Evolutionary conservation across 2,329 filamentous ascomycete species (phyloP), one percentile per base, ranked within the genome.

Genomic region (Cytospora piceae): DNA sequence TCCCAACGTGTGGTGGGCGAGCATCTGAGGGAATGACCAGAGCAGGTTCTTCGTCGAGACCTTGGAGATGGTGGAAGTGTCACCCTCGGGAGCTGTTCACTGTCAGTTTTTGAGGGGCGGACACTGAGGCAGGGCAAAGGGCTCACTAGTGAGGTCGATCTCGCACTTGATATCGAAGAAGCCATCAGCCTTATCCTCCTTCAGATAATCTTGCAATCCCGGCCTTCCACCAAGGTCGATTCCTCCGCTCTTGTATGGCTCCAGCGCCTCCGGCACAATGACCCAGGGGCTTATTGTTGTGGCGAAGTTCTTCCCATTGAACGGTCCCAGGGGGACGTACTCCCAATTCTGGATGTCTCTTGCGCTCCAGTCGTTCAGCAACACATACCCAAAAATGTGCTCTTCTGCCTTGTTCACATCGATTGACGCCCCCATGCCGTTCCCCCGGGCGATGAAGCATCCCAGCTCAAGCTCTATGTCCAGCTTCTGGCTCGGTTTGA

Each of bases 361-460:
- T 5, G 92, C 92, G 63, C 89, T 92, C 92, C 92, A 96, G 77
- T 96, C 92, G 71, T 96, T 96, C 82, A 96, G 85, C 65, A 96
- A 77, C 0, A 95, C 92, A 31, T 92, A 82, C 17, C 92, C 92
- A 73, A 95, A 95, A 32, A 96, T 82, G 71, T 88, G 83, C 22
- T 91, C 84, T 20, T 68, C 66, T 0, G 92, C 92, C 54, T 89
- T 79, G 3, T 80, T 77, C 27, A 94, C 84, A 0, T 81, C 77
- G 24, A 95, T 82, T 0, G 87, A 83, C 62, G 84, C 78, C 8
- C 91, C 91, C 72, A 92, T 80, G 1, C 82, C 76, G 72, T 91
- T 93, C 0, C 82, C 79, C 57, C 79, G 85, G 75, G 85, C 87
- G 6, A 95, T 82, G 71, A 94, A 92, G 53, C 88, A 91, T 1